A percentile compares a stretch with the other conserved stretches of the same genome.
Evolutionary conservation across 352 stramenopile species (phyloP).

Genomic region (Phytophthora podocarpi): DNA sequence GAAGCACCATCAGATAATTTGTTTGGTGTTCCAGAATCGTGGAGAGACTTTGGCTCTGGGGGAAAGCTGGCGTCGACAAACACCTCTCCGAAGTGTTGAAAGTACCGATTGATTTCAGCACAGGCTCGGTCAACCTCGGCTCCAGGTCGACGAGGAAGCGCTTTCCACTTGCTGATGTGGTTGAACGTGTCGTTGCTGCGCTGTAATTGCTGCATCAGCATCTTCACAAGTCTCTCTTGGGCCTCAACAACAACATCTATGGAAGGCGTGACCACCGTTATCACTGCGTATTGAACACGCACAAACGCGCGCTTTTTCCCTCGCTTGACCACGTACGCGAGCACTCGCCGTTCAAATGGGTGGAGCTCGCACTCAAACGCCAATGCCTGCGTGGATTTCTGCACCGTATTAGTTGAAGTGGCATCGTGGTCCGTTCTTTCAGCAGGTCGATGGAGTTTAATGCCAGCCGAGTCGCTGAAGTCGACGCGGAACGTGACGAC

Average conservation of each 20-base stretch:
- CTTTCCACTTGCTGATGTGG: constrained; percentile 23
- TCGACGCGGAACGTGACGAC: constrained; percentile 46
- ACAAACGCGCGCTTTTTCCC: constrained; percentile 44
- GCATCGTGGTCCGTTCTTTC: neutral
- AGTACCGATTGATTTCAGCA: constrained; percentile 50
- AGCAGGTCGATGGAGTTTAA: constrained; percentile 35
- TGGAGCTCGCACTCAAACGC: constrained; percentile 33
- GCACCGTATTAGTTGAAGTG: neutral
- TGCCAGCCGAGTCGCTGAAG: constrained; percentile 45
- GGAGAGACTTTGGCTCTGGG: constrained; percentile 13
- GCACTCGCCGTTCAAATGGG: constrained; percentile 42
- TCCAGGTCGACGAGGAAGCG: constrained; percentile 3
- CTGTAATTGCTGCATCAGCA: constrained; percentile 8
- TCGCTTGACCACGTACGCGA: constrained; percentile 39
- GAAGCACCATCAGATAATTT: constrained; percentile 20
- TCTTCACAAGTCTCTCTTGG: neutral
- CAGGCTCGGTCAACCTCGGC: constrained; percentile 14
- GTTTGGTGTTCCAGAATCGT: neutral
- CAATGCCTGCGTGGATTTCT: constrained; percentile 11
- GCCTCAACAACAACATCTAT: constrained; percentile 11
- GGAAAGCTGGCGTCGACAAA: constrained; percentile 57
- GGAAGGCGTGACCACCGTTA: constrained; percentile 9
- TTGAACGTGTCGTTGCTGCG: constrained; percentile 16
- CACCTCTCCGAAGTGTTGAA: constrained; percentile 15
- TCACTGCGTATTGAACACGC: constrained; percentile 43